Conservation (phyloP, 164 flowering plant genomes). For the Vitis labrusca region DNA sequence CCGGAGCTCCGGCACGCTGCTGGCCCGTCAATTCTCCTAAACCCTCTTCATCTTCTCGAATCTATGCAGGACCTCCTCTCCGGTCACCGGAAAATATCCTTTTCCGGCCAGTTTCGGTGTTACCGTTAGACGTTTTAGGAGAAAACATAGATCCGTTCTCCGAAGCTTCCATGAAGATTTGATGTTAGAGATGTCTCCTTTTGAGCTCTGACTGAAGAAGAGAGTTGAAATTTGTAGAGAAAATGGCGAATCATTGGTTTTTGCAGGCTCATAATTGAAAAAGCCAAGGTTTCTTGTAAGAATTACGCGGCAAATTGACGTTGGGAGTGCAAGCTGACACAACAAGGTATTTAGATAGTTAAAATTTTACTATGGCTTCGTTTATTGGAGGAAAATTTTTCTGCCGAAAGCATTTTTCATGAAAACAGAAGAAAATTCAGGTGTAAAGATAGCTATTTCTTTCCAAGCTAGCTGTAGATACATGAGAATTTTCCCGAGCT, state of each 20-base stretch:
- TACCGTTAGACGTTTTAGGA: neutral
- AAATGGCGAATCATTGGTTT: constrained; percentile 2
- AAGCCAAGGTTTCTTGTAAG: neutral
- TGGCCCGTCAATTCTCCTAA: neutral
- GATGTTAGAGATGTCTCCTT: too few relatives aligned
- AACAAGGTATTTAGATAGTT: constrained; percentile 1
- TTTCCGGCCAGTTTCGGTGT: neutral
- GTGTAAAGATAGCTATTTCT: neutral
- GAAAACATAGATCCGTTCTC: constrained; percentile 5
- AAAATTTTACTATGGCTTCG: neutral
- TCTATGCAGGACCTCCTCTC: constrained; percentile 2
- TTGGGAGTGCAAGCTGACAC: neutral
- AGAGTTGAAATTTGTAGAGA: neutral
- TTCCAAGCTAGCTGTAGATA: neutral
- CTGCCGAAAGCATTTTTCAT: neutral
- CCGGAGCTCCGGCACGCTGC: constrained; percentile 5
- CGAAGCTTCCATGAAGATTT: neutral
- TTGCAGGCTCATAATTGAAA: neutral
- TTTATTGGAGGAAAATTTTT: neutral
- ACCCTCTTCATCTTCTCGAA: neutral
- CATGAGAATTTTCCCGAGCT: neutral
- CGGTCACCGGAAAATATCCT: constrained; percentile 17
- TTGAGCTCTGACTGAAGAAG: neutral
- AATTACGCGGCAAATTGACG: neutral
- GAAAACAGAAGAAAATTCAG: neutral